Base-by-base conservation (phyloP, 306 rosid species). In the Luffa acutangula region DNA sequence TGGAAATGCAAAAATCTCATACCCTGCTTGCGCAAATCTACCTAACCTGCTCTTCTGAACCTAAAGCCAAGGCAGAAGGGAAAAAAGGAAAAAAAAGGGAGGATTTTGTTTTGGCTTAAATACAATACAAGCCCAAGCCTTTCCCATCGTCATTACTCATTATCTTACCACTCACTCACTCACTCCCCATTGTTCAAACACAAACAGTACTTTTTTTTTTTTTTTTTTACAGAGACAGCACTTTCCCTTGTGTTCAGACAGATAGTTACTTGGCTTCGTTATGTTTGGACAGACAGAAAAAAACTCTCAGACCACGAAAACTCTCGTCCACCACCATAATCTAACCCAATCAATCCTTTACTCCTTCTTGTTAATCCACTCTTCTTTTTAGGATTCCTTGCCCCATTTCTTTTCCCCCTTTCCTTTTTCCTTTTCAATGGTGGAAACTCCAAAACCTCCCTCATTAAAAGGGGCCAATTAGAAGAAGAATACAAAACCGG, bases 1-100 rank as follows among this genome's bases (percentile, higher is more conserved):
- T 63, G 94, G 91, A 80, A 87, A 80, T 1, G 10, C 71, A 18
- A 77, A 80, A 78, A 72, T 46, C 90, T 87, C 90, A 87, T 88
- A 80, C 88, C 70, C 85, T 91, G 91, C 93, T 89, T 90, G 96
- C 89, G 91, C 93, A 91, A 91, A 91, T 93, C 92, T 91, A 90
- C 92, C 96, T 89, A 89, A 4, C 20, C 70, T 43, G 85, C 78
- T 83, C 84, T 80, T 85, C 90, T 77, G 78, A 81, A 12, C 3
- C 49, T 4, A 48, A 52, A 85, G 58, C 89, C 81, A 79, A 14
- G 79, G 12, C 25, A 14, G 79, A 11, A 64, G 72, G 54, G 79
- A 60, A 71, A 49, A 56, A 4, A 51, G 13, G 2, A 34, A 20
- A 2, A 36, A 56, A 20, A 56, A 53, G 11, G 2, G n/a, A 3